phyloP scores from a whole-genome alignment of 139 green algal species.

The Haematococcus lacustris region DNA sequence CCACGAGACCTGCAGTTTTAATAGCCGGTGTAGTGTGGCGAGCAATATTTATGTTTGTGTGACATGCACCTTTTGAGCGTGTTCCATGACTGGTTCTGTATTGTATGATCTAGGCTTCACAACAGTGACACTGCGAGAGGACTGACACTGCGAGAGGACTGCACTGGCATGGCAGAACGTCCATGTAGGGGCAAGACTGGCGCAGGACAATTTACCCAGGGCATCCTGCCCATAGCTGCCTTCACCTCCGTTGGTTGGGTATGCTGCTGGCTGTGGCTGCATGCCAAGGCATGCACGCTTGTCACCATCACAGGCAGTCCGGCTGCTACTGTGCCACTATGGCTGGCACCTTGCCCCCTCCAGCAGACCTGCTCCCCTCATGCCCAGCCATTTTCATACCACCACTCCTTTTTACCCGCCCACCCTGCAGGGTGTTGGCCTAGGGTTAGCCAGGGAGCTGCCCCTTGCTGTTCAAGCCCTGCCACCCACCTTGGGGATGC shows the following conservation, averaged over 20 bases:
- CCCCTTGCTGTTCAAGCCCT: not conserved
- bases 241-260: too few relatives aligned
- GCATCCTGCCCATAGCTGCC: too few relatives aligned
- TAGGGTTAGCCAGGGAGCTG: not conserved
- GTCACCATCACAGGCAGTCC: too few relatives aligned
- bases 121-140: not conserved
- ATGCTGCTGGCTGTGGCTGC: not conserved
- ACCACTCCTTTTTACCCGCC: not conserved
- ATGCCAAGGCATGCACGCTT: not conserved
- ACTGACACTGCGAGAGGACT: too few relatives aligned
- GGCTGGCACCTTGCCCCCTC: not conserved
- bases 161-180: too few relatives aligned
- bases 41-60: too few relatives aligned
- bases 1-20: too few relatives aligned
- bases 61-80: not conserved
- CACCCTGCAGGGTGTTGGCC: not conserved
- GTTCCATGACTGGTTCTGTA: not conserved
- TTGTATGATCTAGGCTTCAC: not conserved
- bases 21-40: not conserved
- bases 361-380: not conserved
- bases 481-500: conserved; percentile 51
- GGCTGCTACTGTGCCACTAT: not conserved
- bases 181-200: too few relatives aligned
- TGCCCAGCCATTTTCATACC: not conserved
- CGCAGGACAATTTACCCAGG: too few relatives aligned